phyloP scores from a whole-genome alignment of 306 rosid species.

The Lathyrus tuberosus region DNA sequence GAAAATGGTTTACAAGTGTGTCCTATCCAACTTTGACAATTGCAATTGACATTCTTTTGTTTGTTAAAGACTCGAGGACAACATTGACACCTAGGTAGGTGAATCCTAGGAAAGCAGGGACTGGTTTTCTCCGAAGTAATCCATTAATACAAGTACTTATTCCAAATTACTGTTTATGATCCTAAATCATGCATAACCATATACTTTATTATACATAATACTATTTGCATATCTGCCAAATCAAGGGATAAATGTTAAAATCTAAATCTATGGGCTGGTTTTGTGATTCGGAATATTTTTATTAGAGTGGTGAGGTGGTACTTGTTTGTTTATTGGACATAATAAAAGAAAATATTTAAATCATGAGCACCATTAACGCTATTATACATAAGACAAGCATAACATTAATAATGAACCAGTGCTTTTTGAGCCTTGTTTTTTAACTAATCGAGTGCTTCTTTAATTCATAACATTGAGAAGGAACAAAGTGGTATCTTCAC shows the following conservation, averaged over 20 bases:
- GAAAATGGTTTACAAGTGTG: neutral
- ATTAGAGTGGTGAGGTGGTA: neutral
- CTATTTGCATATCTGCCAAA: neutral
- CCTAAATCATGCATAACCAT: neutral
- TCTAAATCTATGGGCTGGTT: conserved; percentile 43
- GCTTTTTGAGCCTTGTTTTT: too few relatives aligned
- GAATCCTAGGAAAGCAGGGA: neutral
- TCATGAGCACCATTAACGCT: neutral
- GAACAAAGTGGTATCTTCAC: neutral
- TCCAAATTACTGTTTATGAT: neutral
- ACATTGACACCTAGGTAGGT: neutral
- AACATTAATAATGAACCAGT: neutral
- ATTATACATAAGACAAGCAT: neutral
- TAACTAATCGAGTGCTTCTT: neutral
- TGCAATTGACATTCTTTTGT: neutral
- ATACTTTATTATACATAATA: neutral
- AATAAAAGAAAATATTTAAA: neutral
- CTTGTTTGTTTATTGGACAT: neutral
- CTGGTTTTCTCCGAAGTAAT: neutral
- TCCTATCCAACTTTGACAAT: neutral
- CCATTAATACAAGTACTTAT: too few relatives aligned
- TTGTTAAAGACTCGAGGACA: neutral
- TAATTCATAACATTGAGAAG: neutral
- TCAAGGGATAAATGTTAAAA: neutral
- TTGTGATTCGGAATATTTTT: neutral